phyloP scores from a whole-genome alignment of 805 yeast genomes.

The Pichia pseudocactophila region DNA sequence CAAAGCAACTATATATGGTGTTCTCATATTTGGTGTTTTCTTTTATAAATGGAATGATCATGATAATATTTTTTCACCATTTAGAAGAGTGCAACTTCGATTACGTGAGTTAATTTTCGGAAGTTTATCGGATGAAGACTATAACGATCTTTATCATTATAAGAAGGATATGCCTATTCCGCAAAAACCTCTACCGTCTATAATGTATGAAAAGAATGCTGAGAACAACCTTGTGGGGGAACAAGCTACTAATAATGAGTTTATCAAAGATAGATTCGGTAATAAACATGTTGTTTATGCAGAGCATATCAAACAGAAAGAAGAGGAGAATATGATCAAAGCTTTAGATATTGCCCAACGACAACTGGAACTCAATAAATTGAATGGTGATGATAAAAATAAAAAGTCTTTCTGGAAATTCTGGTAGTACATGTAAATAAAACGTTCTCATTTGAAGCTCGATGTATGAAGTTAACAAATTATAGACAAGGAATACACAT shows the following conservation, averaged over 20 bases:
- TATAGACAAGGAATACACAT: not conserved
- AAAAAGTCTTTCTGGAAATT: conserved; percentile 23
- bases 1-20: conserved; percentile 37
- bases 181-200: conserved; percentile 30
- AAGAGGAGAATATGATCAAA: conserved; percentile 46
- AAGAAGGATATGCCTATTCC: conserved; percentile 33
- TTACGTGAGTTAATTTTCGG: conserved; percentile 48
- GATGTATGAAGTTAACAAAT: no score
- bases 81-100: conserved; percentile 53
- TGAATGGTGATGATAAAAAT: conserved; percentile 7
- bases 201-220: conserved; percentile 32
- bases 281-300: conserved; percentile 67
- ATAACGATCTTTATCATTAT: conserved; percentile 45
- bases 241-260: conserved; percentile 26
- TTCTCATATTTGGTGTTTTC: conserved; percentile 54
- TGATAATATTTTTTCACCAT: conserved; percentile 63
- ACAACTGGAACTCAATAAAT: conserved; percentile 17
- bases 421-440: conserved; percentile 16
- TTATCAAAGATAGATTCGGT: conserved; percentile 55
- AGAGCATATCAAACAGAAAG: conserved; percentile 56
- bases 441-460: no score
- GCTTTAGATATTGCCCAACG: conserved; percentile 35
- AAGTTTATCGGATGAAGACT: conserved; percentile 46
- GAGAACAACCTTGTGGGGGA: conserved; percentile 29
- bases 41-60: conserved; percentile 79